Evolutionary conservation across 179 eudicot species (phyloP).

Genomic region (Spergularia azorica): DNA sequence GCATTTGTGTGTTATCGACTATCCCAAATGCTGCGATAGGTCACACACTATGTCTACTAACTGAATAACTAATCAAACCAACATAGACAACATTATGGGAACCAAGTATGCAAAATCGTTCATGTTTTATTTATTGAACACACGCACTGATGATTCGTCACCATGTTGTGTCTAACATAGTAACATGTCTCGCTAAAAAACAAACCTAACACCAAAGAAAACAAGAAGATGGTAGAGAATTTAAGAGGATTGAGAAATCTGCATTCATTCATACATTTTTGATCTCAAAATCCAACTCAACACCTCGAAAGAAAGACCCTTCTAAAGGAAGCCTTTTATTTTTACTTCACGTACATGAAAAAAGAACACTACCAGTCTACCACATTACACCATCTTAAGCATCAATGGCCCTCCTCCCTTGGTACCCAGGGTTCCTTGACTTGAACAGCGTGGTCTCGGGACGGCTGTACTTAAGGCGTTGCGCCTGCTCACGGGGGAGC

Average conservation of each 20-base stretch:
- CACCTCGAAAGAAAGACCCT: conserved; percentile 29
- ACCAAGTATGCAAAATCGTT: conserved; percentile 7
- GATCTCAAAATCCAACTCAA: conserved; percentile 19
- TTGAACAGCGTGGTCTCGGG: conserved; percentile 51
- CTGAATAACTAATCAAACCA: no score
- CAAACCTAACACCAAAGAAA: background rate
- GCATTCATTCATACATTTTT: conserved; percentile 4
- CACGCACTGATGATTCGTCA: conserved; percentile 10
- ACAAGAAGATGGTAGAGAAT: no score
- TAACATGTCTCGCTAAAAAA: background rate
- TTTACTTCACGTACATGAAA: conserved; percentile 10
- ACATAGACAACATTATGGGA: no score
- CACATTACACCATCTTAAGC: conserved; percentile 27
- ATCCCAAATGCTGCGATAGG: no score
- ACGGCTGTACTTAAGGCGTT: conserved; percentile 50
- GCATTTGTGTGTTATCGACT: no score
- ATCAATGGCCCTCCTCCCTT: conserved; percentile 32
- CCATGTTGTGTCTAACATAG: background rate
- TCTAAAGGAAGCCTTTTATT: conserved; percentile 26
- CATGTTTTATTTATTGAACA: conserved; percentile 15
- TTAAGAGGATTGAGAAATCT: conserved; percentile 1
- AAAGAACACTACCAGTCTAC: background rate
- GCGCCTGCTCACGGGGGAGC: conserved; percentile 52
- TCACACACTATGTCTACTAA: no score
- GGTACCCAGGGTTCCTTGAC: conserved; percentile 21